Evolutionary conservation across 495 filamentous ascomycete species (phyloP), one percentile per base, ranked within the genome.

Genomic region (Lasiosphaeris hirsuta): DNA sequence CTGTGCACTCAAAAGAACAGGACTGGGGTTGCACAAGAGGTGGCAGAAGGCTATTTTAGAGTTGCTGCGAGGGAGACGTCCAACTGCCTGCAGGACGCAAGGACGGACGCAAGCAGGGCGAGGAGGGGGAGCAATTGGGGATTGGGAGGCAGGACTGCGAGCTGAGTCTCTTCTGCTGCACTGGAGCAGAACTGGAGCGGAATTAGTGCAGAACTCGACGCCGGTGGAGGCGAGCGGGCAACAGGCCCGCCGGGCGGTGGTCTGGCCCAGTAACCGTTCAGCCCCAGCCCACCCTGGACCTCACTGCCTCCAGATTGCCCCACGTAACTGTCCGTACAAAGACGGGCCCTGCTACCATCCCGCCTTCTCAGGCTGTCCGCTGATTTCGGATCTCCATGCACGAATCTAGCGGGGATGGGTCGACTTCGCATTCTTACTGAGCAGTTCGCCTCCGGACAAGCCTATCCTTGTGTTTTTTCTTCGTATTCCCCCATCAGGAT

Each of bases 251-350:
- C 14, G 30, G 18, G 23, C 18, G 38, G 23, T 14, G 44, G 47
- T 64, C 58, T 64, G 62, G 58, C 62, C 62, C 56, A 59, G 62
- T 62, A 61, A 65, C 63, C 43, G 56, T 38, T 43, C 15, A 42
- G 38, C 34, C 50, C 57, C 41, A 13, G 23, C 8, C 53, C n/a
- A 19, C 15, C 38, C 39, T 11, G 35, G 39, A 4, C 37, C 9
- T 10, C 38, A 44, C 38, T n/a, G 17, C 17, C 48, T 50, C 38
- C 14, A 18, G 36, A 15, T 30, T 30, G 23, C 23, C 23, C 23
- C 23, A 30, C 23, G 23, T 5, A 30, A 30, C 23, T 30, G 2
- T 5, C 5, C 23, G 23, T 30, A 30, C 23, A 30, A 30, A 30
- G 23, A 30, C 23, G 23, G 23, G 23, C 23, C 23, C 14, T 41